Base-by-base conservation (phyloP, 225 moss, liverwort and hornwort species). In the Sphagnum tenellum region DNA sequence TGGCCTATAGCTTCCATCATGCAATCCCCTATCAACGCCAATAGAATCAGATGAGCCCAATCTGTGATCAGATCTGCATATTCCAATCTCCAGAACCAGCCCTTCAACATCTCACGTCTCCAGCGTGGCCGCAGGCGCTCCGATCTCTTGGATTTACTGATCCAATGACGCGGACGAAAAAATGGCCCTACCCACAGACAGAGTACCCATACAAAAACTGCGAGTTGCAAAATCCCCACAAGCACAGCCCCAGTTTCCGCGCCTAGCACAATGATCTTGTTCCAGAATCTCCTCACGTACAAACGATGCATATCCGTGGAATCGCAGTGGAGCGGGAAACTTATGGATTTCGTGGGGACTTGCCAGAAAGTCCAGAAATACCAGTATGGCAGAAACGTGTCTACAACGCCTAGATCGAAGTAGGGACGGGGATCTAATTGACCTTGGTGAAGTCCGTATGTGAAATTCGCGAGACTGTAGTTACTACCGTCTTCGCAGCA, bases 241-340 rank as follows among this genome's bases (percentile, higher is more conserved):
- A 76, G 70, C 9, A 71, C 52, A 46, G 12, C 68, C 0, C 63
- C 78, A 4, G 13, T 49, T 49, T 59, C 45, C 3, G 73, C 71
- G 12, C 74, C 82, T 7, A 68, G 12, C 50, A 7, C 57, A 65
- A 82, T 58, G 9, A 70, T 56, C 4, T 50, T 2, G 57, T 4
- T 47, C 78, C 82, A 82, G 65, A 82, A 82, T 48, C 82, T 82
- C 65, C 29, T 61, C 12, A 66, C 46, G 45, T 71, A 79, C 71
- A 82, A 75, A 44, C 49, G 47, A 45, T 73, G 71, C 51, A 78
- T 72, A 56, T 78, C 82, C 5, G 65, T 65, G 74, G 71, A 66
- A 50, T 81, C 81, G 77, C 81, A 81, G 45, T 77, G 74, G 65
- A 82, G 2, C 50, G 57, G 9, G 56, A 78, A 82, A 4, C 73